These are phyloP conservation scores for Fusarium sublunatum DNA, from an alignment of 2,329 filamentous ascomycete genomes.

Conservation along the genomic window DNA sequence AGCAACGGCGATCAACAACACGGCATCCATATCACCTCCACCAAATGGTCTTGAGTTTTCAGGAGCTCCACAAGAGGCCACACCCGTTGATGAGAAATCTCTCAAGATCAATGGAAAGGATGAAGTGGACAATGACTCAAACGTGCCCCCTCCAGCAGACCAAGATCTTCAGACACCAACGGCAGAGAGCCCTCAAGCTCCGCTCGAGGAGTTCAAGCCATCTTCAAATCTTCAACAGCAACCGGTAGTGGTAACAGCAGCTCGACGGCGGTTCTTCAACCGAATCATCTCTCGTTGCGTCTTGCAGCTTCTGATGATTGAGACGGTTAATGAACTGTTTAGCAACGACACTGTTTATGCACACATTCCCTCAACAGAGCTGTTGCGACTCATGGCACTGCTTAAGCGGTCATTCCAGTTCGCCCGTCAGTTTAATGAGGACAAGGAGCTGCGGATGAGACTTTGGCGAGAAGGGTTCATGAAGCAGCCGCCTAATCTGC, in stretches of 20 bases:
- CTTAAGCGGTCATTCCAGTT: constrained; percentile 98
- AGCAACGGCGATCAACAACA: constrained; percentile 71
- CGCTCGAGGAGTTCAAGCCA: constrained; percentile 89
- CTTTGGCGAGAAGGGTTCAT: constrained; percentile 99
- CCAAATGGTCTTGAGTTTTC: constrained; percentile 65
- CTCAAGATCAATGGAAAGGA: constrained; percentile 70
- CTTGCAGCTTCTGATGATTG: constrained; percentile 97
- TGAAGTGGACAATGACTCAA: constrained; percentile 54
- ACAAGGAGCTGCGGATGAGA: constrained; percentile 93
- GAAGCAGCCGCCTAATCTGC: constrained; percentile 96
- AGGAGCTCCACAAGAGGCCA: constrained; percentile 54
- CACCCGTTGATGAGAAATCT: constrained; percentile 63
- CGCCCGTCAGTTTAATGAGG: constrained; percentile 95
- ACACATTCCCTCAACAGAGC: constrained; percentile 89
- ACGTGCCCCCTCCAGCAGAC: constrained; percentile 48
- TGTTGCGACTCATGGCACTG: constrained; percentile 91
- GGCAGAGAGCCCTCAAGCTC: constrained; percentile 53
- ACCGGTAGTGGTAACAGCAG: constrained; percentile 90
- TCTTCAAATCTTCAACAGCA: constrained; percentile 82
- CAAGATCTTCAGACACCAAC: constrained; percentile 52
- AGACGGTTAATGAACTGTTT: constrained; percentile 98
- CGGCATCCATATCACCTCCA: constrained; percentile 62
- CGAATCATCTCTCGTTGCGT: constrained; percentile 99
- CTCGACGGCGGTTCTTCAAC: constrained; percentile 95
- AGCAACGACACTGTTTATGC: constrained; percentile 95